These are phyloP conservation scores for Alternaria postmessia DNA, from an alignment of 2,329 filamentous ascomycete genomes.

Conservation along the genomic window DNA sequence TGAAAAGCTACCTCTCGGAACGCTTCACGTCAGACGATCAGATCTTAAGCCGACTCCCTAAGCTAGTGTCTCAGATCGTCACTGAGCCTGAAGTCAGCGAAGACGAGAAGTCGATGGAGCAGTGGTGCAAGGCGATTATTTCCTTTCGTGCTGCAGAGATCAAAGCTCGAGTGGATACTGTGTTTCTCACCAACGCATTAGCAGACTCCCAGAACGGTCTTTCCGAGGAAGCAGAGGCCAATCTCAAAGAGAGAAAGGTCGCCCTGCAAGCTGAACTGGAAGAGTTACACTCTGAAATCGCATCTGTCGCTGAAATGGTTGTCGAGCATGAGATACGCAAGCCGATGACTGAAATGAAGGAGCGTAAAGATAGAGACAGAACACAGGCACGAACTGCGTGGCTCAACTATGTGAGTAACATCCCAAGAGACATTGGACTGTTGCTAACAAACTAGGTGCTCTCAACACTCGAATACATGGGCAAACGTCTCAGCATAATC, in stretches of 20 bases:
- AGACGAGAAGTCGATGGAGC: conserved; percentile 62
- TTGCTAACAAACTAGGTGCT: conserved; percentile 40
- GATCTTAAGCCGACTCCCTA: conserved; percentile 70
- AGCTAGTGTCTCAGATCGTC: conserved; percentile 69
- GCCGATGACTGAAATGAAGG: conserved; percentile 61
- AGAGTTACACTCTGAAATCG: conserved; percentile 73
- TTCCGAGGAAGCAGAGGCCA: conserved; percentile 41
- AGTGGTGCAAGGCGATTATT: conserved; percentile 60
- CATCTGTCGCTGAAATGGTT: conserved; percentile 75
- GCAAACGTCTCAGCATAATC: conserved; percentile 44
- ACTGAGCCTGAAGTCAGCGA: conserved; percentile 57
- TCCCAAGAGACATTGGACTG: too few relatives aligned
- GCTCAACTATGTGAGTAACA: conserved; percentile 52
- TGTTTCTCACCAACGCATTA: conserved; percentile 59
- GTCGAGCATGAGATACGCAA: conserved; percentile 72
- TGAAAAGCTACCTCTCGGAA: conserved; percentile 60
- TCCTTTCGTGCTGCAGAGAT: conserved; percentile 53
- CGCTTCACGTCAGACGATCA: conserved; percentile 70
- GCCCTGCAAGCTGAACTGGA: conserved; percentile 71
- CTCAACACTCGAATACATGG: conserved; percentile 54
- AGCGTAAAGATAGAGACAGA: conserved; percentile 47
- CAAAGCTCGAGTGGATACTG: conserved; percentile 57
- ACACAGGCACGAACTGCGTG: conserved; percentile 50
- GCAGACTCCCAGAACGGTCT: conserved; percentile 12
- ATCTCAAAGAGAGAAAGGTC: conserved; percentile 60